phyloP scores from a whole-genome alignment of 192 early-diverging fungal genomes.

The Entrophospora sp. region DNA sequence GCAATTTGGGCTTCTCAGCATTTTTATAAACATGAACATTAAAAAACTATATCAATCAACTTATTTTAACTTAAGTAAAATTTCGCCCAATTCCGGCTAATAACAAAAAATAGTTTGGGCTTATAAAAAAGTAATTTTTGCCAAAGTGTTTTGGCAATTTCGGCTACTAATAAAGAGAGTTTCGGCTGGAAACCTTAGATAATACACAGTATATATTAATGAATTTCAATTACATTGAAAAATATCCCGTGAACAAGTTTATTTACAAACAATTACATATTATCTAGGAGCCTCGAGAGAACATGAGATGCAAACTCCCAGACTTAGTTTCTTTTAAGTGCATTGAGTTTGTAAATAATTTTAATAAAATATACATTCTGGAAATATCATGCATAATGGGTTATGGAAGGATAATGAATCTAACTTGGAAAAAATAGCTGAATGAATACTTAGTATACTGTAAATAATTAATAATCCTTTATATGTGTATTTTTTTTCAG shows the following conservation, averaged over 20 bases:
- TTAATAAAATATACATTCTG: background rate
- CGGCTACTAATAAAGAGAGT: too few relatives aligned
- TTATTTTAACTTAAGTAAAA: too few relatives aligned
- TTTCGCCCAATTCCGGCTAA: too few relatives aligned
- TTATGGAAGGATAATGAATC: background rate
- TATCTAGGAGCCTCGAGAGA: background rate
- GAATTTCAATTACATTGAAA: too few relatives aligned
- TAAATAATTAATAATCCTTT: background rate
- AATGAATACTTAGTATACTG: background rate
- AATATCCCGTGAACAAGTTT: background rate
- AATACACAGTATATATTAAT: too few relatives aligned
- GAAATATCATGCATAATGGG: slow-evolving; percentile 3
- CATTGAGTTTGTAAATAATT: slow-evolving; percentile 4
- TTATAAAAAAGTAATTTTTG: too few relatives aligned
- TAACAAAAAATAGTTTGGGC: too few relatives aligned
- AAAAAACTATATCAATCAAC: too few relatives aligned
- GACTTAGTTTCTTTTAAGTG: background rate
- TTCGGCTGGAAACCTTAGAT: too few relatives aligned
- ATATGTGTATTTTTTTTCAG: background rate
- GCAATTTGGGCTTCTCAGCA: too few relatives aligned
- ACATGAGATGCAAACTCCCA: background rate
- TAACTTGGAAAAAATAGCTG: background rate
- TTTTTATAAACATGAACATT: too few relatives aligned
- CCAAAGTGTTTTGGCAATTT: too few relatives aligned
- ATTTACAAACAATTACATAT: background rate